Conservation (phyloP, 148 eudicot genomes). For the Rhododendron ferrugineum region DNA sequence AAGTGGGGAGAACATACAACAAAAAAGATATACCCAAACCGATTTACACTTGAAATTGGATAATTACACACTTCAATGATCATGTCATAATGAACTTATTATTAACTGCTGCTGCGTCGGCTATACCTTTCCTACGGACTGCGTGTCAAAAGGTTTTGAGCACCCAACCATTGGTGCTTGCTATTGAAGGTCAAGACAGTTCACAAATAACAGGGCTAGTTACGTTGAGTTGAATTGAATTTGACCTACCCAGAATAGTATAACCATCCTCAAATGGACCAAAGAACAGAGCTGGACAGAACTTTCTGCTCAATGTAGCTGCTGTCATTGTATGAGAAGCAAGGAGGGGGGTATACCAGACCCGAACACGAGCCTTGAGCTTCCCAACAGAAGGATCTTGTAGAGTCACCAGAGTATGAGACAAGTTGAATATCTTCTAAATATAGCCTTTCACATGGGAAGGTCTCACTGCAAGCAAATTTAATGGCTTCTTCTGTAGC, state of each 20-base stretch:
- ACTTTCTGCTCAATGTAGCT: conserved; percentile 20
- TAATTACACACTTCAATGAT: background rate
- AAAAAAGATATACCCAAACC: background rate
- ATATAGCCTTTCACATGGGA: conserved; percentile 61
- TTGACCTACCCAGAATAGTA: background rate
- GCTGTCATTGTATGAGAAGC: conserved; percentile 32
- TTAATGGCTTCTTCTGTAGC: conserved; percentile 66
- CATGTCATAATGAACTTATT: background rate
- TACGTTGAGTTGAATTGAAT: background rate
- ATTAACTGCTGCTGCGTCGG: background rate
- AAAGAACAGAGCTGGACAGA: conserved; percentile 17
- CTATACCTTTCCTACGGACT: background rate
- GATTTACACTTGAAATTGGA: background rate
- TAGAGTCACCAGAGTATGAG: conserved; percentile 25
- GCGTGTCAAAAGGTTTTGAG: background rate
- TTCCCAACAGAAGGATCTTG: conserved; percentile 77
- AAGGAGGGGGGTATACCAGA: conserved; percentile 53
- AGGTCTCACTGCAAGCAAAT: conserved; percentile 76
- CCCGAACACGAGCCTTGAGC: conserved; percentile 76
- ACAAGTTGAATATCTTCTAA: conserved; percentile 64
- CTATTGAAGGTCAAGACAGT: background rate
- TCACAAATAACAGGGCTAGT: background rate
- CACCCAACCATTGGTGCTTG: background rate
- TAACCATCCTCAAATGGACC: conserved; percentile 13
- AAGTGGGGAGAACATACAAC: background rate